A percentile compares a stretch with the other conserved stretches of the same genome.
phyloP scores from a whole-genome alignment of 2,329 filamentous ascomycete species.

The Cercospora sesami region DNA sequence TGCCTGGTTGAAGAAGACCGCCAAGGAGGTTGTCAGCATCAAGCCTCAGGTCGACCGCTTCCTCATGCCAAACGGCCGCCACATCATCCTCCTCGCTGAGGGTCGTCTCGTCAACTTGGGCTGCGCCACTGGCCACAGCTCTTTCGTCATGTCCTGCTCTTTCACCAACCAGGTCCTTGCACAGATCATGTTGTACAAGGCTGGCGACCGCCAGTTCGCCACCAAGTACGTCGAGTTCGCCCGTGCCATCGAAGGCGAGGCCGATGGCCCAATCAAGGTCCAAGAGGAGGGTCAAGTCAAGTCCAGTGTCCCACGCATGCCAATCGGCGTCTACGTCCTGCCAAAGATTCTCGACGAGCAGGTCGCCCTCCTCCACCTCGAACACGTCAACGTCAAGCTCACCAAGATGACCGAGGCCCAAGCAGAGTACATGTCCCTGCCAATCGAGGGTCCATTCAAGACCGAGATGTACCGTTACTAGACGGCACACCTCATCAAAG shows the following conservation, averaged over 20 bases:
- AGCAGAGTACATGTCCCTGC: conserved; percentile 90
- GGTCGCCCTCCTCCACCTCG: conserved; percentile 90
- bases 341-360: conserved; percentile 99
- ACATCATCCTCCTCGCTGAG: conserved; percentile 98
- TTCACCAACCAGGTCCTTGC: conserved; percentile 99
- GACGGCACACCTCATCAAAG: conserved; percentile 36
- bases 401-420: conserved; percentile 80
- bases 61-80: conserved; percentile 86
- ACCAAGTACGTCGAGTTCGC: conserved; percentile 96
- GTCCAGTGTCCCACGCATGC: conserved; percentile 67
- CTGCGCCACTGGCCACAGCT: conserved; percentile 98
- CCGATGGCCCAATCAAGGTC: conserved; percentile 32
- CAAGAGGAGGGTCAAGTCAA: conserved; percentile 56
- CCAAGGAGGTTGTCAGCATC: conserved; percentile 92
- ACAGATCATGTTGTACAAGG: conserved; percentile 98
- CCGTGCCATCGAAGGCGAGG: conserved; percentile 42
- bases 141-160: conserved; percentile 99
- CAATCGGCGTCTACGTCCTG: conserved; percentile 89
- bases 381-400: conserved; percentile 92
- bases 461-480: conserved; percentile 83
- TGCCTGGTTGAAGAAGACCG: conserved; percentile 98
- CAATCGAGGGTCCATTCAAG: conserved; percentile 91
- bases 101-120: conserved; percentile 99
- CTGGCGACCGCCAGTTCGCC: conserved; percentile 78
- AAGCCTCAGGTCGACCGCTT: conserved; percentile 99